Evolutionary conservation across 148 eudicot species (phyloP).

Genomic region (Rhododendron kiyosumense): DNA sequence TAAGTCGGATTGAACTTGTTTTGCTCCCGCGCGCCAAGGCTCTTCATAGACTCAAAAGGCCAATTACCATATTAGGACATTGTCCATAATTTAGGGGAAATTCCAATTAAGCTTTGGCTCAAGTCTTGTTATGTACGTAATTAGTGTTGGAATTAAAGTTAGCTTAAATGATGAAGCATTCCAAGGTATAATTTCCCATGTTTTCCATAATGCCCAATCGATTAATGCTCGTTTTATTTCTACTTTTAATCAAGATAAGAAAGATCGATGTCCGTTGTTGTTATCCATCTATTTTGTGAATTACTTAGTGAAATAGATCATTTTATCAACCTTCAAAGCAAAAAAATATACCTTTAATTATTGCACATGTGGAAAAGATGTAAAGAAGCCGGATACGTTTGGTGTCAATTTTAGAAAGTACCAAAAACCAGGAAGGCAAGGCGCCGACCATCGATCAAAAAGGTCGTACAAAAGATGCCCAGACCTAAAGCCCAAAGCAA

Average conservation of each 20-base stretch:
- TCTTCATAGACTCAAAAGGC: neutral
- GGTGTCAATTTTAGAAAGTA: no score
- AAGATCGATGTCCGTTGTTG: neutral
- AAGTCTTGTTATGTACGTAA: neutral
- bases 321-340: no score
- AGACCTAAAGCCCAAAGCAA: no score
- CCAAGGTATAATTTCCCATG: neutral
- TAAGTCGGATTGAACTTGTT: neutral
- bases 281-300: neutral
- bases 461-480: no score
- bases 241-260: neutral
- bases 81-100: neutral
- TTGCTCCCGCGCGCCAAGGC: neutral
- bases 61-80: neutral
- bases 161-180: constrained; percentile 6
- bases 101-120: neutral
- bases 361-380: neutral
- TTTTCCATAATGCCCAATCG: neutral
- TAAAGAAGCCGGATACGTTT: neutral
- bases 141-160: neutral
- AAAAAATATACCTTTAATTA: no score
- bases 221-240: neutral
- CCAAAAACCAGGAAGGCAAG: no score
- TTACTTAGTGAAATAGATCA: no score
- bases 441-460: no score